Percentiles rank a stretch among this genome's conserved stretches.
These are phyloP conservation scores for Mallotus repandus DNA, from an alignment of 441 rosid genomes.

Conservation along the genomic window DNA sequence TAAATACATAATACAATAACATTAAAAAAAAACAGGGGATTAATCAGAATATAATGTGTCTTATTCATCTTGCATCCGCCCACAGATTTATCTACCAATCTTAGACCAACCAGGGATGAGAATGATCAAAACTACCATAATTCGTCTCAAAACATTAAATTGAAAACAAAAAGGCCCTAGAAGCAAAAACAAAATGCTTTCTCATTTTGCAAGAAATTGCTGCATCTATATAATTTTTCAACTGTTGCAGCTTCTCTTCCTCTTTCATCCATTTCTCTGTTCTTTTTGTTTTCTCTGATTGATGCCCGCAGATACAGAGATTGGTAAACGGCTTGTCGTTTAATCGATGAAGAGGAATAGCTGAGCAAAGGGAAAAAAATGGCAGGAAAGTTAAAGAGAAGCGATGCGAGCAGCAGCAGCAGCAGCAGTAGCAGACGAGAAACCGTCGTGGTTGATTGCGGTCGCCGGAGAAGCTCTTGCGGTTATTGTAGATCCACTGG, in stretches of 20 bases:
- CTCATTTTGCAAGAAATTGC: no score
- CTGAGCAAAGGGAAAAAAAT: slow-evolving; percentile 11
- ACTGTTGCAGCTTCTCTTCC: neutral
- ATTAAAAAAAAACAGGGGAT: no score
- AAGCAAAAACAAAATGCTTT: no score
- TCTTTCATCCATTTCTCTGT: neutral
- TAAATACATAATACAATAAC: no score
- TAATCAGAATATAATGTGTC: no score
- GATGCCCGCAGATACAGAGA: neutral
- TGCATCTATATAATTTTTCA: no score
- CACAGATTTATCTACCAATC: no score
- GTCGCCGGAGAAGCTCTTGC: slow-evolving; percentile 54
- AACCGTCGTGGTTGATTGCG: slow-evolving; percentile 65
- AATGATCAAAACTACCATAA: no score
- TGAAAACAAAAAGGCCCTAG: no score
- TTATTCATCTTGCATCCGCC: no score
- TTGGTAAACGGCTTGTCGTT: neutral
- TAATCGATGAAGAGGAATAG: neutral
- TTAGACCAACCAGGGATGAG: no score
- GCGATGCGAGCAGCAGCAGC: slow-evolving; percentile 57
- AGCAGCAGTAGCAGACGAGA: slow-evolving; percentile 43
- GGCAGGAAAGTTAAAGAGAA: slow-evolving; percentile 38
- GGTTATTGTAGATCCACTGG: slow-evolving; percentile 72
- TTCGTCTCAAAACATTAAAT: no score
- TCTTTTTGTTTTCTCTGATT: neutral